A percentile compares a stretch with the other conserved stretches of the same genome.
Evolutionary conservation across 345 rosid species (phyloP).

Genomic region (Stellera chamaejasme): DNA sequence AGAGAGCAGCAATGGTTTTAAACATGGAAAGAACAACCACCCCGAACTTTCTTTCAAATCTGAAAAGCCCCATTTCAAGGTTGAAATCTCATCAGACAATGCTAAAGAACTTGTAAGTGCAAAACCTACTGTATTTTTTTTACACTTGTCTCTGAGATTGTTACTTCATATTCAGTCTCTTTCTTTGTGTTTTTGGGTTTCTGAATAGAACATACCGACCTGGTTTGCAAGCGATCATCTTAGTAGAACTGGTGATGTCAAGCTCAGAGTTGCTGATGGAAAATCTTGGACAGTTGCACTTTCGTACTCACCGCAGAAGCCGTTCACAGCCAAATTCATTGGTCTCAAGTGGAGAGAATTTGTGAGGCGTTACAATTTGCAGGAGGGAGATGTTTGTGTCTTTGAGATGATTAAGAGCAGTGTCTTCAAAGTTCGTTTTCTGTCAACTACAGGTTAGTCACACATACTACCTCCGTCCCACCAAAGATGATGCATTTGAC

Average conservation of each 20-base stretch:
- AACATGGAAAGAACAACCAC: too few species aligned
- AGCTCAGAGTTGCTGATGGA: slow-evolving; percentile 11
- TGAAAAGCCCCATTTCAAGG: slow-evolving; percentile 11
- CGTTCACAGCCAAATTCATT: background rate
- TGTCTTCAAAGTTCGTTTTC: slow-evolving; percentile 3
- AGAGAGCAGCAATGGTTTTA: too few species aligned
- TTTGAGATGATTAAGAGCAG: slow-evolving; percentile 9
- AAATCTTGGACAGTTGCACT: slow-evolving; percentile 11
- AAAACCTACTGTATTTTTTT: background rate
- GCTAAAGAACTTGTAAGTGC: slow-evolving; percentile 7
- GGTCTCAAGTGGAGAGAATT: background rate
- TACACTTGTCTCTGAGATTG: background rate
- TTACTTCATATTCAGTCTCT: background rate
- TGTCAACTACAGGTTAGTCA: background rate
- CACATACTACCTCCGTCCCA: too few species aligned
- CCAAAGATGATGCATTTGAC: too few species aligned
- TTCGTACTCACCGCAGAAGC: background rate
- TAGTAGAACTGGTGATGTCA: background rate
- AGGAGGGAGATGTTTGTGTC: slow-evolving; percentile 10
- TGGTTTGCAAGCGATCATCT: slow-evolving; percentile 6
- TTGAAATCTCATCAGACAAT: slow-evolving; percentile 7
- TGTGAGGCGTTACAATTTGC: slow-evolving; percentile 1
- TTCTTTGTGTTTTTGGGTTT: background rate
- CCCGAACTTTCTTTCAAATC: background rate
- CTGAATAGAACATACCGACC: slow-evolving; percentile 5